Base-by-base conservation (phyloP, 2,329 filamentous ascomycete species). In the Lecanoromycetidae sp. region DNA sequence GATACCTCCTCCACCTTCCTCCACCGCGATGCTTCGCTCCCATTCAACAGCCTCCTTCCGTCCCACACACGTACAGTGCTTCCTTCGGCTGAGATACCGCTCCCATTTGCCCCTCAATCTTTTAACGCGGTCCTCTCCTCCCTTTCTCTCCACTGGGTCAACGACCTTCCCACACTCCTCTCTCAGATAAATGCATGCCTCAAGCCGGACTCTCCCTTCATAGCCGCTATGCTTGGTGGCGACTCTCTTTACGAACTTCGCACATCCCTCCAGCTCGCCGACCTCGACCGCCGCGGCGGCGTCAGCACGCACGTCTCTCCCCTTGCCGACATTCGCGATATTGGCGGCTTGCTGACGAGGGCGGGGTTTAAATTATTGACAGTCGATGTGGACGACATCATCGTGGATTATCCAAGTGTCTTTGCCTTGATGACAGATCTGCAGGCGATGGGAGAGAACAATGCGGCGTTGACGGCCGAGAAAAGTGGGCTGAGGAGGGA, bases 321-420 rank as follows among this genome's bases (percentile, higher is more conserved):
- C 3, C 66, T 98, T 17, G 91, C 90, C 0, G 88, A 98, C 63
- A 87, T 95, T 8, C 76, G 84, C 15, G 93, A 98, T 60, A 77
- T 96, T 1, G 91, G 91, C 2, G 88, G 87, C 1, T 68, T 98
- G 45, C 68, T 98, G 52, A 84, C 85, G 56, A 80, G 82, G 53
- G 85, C 90, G 0, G 87, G 88, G 15, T 98, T 96, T 71, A 93
- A 88, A 64, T 83, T 98, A 71, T 71, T 96, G 57, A 98, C 93
- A 0, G 87, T 98, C 1, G 91, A 98, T 58, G 82, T 98, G 12
- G 93, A 98, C 65, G 91, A 98, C 65, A 93, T 98, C 42, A 79
- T 96, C 23, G 87, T 98, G 25, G 87, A 94, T 62, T 98, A 87
- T 60, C 91, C 91, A 0, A 79, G 90, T 65, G 83, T 76, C 0